Percentiles rank a stretch among this genome's conserved stretches.
Evolutionary conservation across 2,329 filamentous ascomycete species (phyloP).

Genomic region (Pseudogymnoascus sp.): DNA sequence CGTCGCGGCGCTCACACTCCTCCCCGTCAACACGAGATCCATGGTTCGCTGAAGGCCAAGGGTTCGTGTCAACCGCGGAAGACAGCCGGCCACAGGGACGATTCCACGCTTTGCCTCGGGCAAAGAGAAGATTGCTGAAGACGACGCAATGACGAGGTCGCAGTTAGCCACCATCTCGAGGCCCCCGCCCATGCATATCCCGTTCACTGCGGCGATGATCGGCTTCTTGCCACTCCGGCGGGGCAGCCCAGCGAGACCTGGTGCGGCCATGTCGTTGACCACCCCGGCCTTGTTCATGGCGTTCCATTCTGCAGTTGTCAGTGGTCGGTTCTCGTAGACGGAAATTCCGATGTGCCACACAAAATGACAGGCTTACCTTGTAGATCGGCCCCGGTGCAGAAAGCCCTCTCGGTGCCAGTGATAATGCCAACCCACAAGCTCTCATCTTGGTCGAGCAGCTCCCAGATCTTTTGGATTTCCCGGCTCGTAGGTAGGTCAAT

Average conservation of each 20-base stretch:
- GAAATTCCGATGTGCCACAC: conserved; percentile 22
- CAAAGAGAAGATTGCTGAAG: conserved; percentile 51
- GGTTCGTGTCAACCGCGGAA: conserved; percentile 54
- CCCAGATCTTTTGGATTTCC: conserved; percentile 39
- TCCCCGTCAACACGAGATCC: conserved; percentile 58
- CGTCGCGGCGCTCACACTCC: conserved; percentile 47
- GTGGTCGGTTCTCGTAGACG: conserved; percentile 15
- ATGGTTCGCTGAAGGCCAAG: conserved; percentile 57
- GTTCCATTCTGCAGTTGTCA: conserved; percentile 41
- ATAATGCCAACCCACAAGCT: conserved; percentile 52
- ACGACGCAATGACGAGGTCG: conserved; percentile 58
- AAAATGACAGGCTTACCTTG: conserved; percentile 42
- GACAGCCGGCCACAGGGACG: conserved; percentile 57
- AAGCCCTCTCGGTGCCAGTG: conserved; percentile 52
- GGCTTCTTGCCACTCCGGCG: conserved; percentile 62
- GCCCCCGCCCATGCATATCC: conserved; percentile 61
- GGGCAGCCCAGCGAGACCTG: conserved; percentile 56
- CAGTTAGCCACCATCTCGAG: conserved; percentile 65
- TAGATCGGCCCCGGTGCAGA: conserved; percentile 58
- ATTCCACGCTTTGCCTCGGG: conserved; percentile 63
- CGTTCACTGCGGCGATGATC: conserved; percentile 65
- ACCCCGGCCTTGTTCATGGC: conserved; percentile 17
- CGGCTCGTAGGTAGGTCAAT: conserved; percentile 30
- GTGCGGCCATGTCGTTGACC: conserved; percentile 23
- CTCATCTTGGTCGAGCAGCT: conserved; percentile 52